Percentiles rank a stretch among this genome's conserved stretches.
Conservation (phyloP, 257 asterid genomes). For the Agastache rugosa region DNA sequence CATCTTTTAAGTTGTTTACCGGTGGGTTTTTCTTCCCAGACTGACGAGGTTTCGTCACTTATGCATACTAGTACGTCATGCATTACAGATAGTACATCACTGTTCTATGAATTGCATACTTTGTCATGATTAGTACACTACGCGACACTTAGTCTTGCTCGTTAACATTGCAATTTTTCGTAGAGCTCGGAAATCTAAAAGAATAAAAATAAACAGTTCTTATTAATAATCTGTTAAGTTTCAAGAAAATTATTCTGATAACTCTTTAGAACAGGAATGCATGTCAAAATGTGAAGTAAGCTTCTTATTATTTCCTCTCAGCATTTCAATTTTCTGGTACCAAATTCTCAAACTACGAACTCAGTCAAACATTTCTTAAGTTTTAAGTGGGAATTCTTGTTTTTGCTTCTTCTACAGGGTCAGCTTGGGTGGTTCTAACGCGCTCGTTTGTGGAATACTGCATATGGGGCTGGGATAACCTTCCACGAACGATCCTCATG, state of each 20-base stretch:
- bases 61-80: not conserved
- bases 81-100: not conserved
- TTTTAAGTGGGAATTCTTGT: too few species aligned
- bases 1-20: slow-evolving; percentile 85
- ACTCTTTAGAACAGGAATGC: not conserved
- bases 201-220: not conserved
- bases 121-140: not conserved
- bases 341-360: not conserved
- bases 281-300: not conserved
- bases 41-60: not conserved
- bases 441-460: slow-evolving; percentile 90
- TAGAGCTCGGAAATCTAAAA: not conserved
- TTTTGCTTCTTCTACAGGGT: slow-evolving; percentile 56
- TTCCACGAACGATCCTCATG: slow-evolving; percentile 94
- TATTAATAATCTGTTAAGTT: not conserved
- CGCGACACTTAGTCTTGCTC: not conserved
- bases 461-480: slow-evolving; percentile 96
- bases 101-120: not conserved
- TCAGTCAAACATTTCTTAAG: not conserved
- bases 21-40: slow-evolving; percentile 54
- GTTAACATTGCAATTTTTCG: not conserved
- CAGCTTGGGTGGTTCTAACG: slow-evolving; percentile 94
- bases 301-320: not conserved
- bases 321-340: not conserved
- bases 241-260: not conserved